Base-by-base conservation (phyloP, 163 green algal species). In the Prototheca wickerhamii region DNA sequence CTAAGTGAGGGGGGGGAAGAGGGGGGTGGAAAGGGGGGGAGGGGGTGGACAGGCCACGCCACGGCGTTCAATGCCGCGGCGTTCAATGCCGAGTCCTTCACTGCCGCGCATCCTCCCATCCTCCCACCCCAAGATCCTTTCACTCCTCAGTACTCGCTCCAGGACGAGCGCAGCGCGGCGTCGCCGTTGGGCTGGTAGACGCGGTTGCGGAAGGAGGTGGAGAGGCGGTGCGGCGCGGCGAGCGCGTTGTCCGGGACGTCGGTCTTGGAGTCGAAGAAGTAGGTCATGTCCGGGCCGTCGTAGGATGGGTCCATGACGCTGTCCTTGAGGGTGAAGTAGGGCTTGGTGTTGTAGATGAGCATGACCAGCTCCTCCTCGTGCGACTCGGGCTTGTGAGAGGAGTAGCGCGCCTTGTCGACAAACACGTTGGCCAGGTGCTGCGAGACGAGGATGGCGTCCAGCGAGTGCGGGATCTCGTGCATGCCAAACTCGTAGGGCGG, bases 401-500 rank as follows among this genome's bases (percentile, higher is more conserved):
- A 84, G 52, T 75, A 67, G 60, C 82, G 75, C 5, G 81, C 67
- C 2, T 35, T 58, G 35, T 79, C 49, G 1, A 78, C 25, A 58
- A 76, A 74, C 17, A 55, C 32, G 60, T 76, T 75, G 35, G 72
- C 75, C 34, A 90, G 59, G 70, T 91, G 79, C 75, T 93, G 86
- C 1, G 60, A 73, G 37, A 91, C 85, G 23, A 71, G 75, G 54
- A 93, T 82, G 23, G 84, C 85, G 43, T 92, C 80, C 25, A 86
- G 68, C 15, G 71, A 76, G 80, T 93, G 85, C 0, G 86, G 86
- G 43, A 93, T 79, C 57, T 86, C 78, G 3, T 75, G 44, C 70
- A 89, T 86, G 66, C 78, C 81, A 78, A 92, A 92, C 80, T 93
- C 86, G 55, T 72, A 88, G 10, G 83, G 80, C 25, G 86, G 86